Evolutionary conservation across 2,329 filamentous ascomycete genomes (phyloP).

Genomic region (Calonectria montana): DNA sequence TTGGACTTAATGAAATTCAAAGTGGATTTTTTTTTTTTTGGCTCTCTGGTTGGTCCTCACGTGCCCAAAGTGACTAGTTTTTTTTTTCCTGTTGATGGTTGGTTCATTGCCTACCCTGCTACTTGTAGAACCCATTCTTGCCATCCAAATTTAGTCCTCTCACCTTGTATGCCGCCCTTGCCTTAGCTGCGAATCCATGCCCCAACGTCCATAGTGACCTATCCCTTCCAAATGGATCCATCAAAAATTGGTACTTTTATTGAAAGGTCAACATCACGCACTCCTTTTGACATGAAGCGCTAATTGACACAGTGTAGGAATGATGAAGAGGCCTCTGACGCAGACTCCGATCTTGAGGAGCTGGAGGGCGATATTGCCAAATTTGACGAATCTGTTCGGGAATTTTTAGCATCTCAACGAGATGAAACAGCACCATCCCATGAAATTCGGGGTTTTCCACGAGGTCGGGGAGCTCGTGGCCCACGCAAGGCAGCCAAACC

Average conservation of each 20-base stretch:
- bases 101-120: not conserved
- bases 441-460: conserved; percentile 33
- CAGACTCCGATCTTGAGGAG: conserved; percentile 58
- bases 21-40: not conserved
- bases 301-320: conserved; percentile 27
- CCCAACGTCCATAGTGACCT: not conserved
- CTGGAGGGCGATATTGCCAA: conserved; percentile 57
- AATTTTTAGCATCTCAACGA: conserved; percentile 53
- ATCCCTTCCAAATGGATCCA: conserved; percentile 3
- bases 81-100: not conserved
- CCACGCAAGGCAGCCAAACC: conserved; percentile 74
- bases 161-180: not conserved
- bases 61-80: not conserved
- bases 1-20: not conserved
- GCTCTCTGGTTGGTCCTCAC: not conserved
- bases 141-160: not conserved
- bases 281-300: not conserved
- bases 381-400: conserved; percentile 55
- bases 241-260: not conserved
- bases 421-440: conserved; percentile 37
- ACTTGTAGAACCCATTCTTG: not conserved
- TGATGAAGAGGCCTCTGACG: conserved; percentile 50
- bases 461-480: conserved; percentile 52
- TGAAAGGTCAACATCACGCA: not conserved
- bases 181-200: not conserved